phyloP scores from a whole-genome alignment of 108 stramenopile species.

The Skeletonema grethae region DNA sequence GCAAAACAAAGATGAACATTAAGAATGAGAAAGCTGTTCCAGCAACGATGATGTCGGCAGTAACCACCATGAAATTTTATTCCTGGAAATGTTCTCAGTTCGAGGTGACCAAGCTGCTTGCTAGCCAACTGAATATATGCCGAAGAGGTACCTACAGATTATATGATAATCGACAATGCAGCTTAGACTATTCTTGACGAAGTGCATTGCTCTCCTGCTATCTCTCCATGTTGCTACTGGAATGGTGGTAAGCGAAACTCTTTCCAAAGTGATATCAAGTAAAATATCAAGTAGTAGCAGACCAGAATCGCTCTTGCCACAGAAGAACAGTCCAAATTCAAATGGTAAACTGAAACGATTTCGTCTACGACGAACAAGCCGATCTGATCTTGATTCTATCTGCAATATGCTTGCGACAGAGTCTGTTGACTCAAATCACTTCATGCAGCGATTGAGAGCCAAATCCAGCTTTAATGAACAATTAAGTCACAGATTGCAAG shows the following conservation, averaged over 20 bases:
- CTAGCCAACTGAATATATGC: no score
- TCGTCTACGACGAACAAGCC: slow-evolving; percentile 23
- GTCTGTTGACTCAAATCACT: slow-evolving; percentile 15
- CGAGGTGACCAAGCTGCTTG: no score
- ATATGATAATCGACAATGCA: no score
- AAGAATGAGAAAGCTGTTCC: no score
- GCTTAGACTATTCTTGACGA: background rate
- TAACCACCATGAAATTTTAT: no score
- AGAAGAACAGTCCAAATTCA: background rate
- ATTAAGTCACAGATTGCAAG: slow-evolving; percentile 46
- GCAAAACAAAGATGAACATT: no score
- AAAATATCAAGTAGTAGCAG: background rate
- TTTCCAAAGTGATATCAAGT: background rate
- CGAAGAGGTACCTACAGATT: no score
- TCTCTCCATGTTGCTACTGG: background rate
- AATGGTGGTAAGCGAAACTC: background rate
- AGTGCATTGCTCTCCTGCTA: background rate
- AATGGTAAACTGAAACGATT: slow-evolving; percentile 9
- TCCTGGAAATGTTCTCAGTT: no score
- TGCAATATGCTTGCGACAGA: slow-evolving; percentile 37
- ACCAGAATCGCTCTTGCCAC: background rate
- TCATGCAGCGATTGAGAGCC: slow-evolving; percentile 19
- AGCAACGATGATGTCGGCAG: no score
- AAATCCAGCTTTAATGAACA: slow-evolving; percentile 29
- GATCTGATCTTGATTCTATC: slow-evolving; percentile 31